These are phyloP conservation scores for Phytophthora macrochlamydospora DNA, from an alignment of 352 stramenopile species.

Conservation along the genomic window DNA sequence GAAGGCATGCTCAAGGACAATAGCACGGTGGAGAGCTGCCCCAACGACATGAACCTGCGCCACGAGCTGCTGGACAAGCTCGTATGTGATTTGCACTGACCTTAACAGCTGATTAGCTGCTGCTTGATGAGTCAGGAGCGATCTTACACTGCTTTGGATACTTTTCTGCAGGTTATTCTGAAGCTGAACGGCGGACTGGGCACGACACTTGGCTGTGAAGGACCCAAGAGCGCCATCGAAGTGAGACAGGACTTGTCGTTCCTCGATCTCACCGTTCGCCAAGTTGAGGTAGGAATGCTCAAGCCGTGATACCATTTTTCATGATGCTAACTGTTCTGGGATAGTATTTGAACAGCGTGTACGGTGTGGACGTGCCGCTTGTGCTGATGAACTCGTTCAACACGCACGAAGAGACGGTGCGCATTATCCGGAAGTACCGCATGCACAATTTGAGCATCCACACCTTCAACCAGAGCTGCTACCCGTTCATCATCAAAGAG, in stretches of 20 bases:
- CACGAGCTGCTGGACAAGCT: slow-evolving; percentile 96
- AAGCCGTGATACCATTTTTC: background rate
- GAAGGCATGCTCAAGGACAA: slow-evolving; percentile 73
- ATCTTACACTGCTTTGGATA: slow-evolving; percentile 11
- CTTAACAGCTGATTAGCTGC: background rate
- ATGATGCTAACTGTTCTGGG: slow-evolving; percentile 1
- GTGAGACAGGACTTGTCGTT: slow-evolving; percentile 95
- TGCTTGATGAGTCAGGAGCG: slow-evolving; percentile 7
- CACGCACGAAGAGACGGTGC: slow-evolving; percentile 98
- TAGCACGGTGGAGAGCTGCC: slow-evolving; percentile 84
- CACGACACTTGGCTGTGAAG: slow-evolving; percentile 97
- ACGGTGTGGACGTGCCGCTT: slow-evolving; percentile 96
- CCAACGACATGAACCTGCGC: slow-evolving; percentile 92
- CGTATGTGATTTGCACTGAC: slow-evolving; percentile 40
- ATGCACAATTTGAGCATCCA: slow-evolving; percentile 95
- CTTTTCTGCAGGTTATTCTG: slow-evolving; percentile 86
- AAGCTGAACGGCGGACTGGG: slow-evolving; percentile 99
- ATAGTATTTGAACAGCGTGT: slow-evolving; percentile 91
- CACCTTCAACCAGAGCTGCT: slow-evolving; percentile 95
- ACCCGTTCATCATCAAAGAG: slow-evolving; percentile 91
- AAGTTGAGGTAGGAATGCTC: slow-evolving; percentile 86
- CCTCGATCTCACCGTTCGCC: slow-evolving; percentile 98
- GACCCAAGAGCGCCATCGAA: slow-evolving; percentile 94
- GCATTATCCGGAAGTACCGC: slow-evolving; percentile 98
- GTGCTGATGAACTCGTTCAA: slow-evolving; percentile 99